Evolutionary conservation across 2,329 filamentous ascomycete species (phyloP).

Genomic region (Paraconiothyrium brasiliense): DNA sequence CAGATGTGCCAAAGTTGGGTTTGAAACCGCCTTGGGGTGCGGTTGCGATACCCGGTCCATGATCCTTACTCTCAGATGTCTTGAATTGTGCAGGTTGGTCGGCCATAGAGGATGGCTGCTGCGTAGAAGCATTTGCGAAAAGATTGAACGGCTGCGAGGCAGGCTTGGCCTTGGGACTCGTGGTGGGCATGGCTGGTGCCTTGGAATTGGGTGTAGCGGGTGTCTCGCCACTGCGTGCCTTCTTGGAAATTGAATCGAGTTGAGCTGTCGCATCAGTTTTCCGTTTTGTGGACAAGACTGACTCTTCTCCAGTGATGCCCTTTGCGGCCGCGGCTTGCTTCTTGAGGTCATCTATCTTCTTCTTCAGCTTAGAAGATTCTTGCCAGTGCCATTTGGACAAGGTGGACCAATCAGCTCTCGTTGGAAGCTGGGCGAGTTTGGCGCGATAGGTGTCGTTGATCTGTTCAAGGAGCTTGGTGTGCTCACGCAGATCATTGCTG

Average conservation of each 20-base stretch:
- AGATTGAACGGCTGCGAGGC: slow-evolving; percentile 22
- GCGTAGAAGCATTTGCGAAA: slow-evolving; percentile 23
- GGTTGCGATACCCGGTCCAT: background rate
- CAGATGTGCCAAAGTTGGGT: slow-evolving; percentile 17
- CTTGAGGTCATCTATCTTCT: slow-evolving; percentile 39
- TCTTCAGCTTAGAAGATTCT: slow-evolving; percentile 37
- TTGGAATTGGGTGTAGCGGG: slow-evolving; percentile 35
- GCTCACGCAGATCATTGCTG: slow-evolving; percentile 27
- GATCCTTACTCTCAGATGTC: slow-evolving; percentile 7
- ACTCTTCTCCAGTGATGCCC: slow-evolving; percentile 45
- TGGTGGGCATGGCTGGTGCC: slow-evolving; percentile 25
- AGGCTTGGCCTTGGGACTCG: slow-evolving; percentile 19
- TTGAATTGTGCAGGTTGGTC: background rate
- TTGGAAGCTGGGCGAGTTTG: slow-evolving; percentile 34
- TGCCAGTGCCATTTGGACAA: slow-evolving; percentile 44
- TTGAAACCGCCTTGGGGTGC: slow-evolving; percentile 24
- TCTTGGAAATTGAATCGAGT: slow-evolving; percentile 37
- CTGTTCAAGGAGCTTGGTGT: slow-evolving; percentile 33
- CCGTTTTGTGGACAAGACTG: slow-evolving; percentile 45
- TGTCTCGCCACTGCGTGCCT: slow-evolving; percentile 30
- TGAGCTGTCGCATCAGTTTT: slow-evolving; percentile 33
- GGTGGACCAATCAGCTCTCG: slow-evolving; percentile 40
- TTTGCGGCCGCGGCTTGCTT: slow-evolving; percentile 41
- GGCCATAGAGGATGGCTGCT: slow-evolving; percentile 4
- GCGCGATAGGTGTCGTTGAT: slow-evolving; percentile 42